These are phyloP conservation scores for Pichia ethanolica DNA, from an alignment of 805 yeast species.

Conservation along the genomic window DNA sequence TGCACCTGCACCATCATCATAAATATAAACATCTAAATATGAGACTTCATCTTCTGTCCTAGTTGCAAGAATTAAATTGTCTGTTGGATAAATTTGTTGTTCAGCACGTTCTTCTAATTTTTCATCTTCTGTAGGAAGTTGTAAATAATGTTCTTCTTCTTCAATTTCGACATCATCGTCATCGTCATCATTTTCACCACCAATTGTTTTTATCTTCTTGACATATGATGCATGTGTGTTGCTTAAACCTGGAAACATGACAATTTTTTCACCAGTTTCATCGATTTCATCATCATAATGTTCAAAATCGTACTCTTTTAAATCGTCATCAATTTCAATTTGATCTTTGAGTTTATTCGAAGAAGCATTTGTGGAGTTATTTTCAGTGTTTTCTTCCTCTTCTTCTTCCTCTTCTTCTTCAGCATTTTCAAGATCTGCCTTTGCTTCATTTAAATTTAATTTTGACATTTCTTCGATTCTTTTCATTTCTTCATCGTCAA, in stretches of 20 bases:
- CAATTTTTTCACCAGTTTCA: conserved; percentile 46
- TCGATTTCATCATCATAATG: conserved; percentile 63
- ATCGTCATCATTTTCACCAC: conserved; percentile 30
- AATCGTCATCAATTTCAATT: conserved; percentile 68
- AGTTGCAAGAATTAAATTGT: conserved; percentile 81
- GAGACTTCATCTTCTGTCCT: conserved; percentile 96
- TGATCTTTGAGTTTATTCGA: conserved; percentile 37
- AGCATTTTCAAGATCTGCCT: conserved; percentile 23
- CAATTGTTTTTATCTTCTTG: conserved; percentile 38
- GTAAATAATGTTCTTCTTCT: conserved; percentile 54
- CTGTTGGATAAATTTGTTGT: conserved; percentile 80
- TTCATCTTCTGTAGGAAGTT: conserved; percentile 58
- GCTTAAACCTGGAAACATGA: conserved; percentile 67
- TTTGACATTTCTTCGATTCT: conserved; percentile 82
- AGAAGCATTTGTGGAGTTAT: conserved; percentile 4
- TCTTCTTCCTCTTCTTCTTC: conserved; percentile 17
- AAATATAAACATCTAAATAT: conserved; percentile 85
- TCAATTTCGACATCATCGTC: conserved; percentile 23
- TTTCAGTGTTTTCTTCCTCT: conserved; percentile 20
- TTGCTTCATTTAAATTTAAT: conserved; percentile 71
- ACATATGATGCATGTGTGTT: conserved; percentile 52
- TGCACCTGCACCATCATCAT: conserved; percentile 89
- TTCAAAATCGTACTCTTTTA: conserved; percentile 82
- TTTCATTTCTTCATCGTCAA: conserved; percentile 88
- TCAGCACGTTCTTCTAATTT: conserved; percentile 73